Percentiles rank a stretch among this genome's conserved stretches.
Conservation (phyloP, 1,284 basidiomycete species). For the Ceratobasidium sp. region DNA sequence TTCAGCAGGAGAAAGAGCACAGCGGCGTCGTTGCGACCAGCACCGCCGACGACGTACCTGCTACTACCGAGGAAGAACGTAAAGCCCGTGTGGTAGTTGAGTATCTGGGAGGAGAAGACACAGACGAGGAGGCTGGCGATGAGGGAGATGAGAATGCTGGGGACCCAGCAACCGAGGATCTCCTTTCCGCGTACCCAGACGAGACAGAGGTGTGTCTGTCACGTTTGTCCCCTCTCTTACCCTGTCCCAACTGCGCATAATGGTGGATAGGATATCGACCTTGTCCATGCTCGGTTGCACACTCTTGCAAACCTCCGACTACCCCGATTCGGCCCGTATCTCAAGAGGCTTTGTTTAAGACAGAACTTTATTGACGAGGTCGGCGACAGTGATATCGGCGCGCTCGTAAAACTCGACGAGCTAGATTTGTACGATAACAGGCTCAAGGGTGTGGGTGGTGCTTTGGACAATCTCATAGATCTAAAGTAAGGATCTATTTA, state of each 20-base stretch:
- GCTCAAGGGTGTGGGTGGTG: conserved; percentile 73
- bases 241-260: conserved; percentile 15
- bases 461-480: conserved; percentile 65
- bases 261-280: conserved; percentile 78
- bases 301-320: conserved; percentile 64
- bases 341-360: conserved; percentile 83
- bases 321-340: conserved; percentile 69
- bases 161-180: conserved; percentile 49
- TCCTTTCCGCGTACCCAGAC: conserved; percentile 61
- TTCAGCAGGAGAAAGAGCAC: neutral
- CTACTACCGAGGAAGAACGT: conserved; percentile 3
- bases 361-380: conserved; percentile 85
- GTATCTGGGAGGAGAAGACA: conserved; percentile 40
- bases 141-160: conserved; percentile 52
- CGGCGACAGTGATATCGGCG: conserved; percentile 68
- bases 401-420: conserved; percentile 79
- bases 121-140: conserved; percentile 50
- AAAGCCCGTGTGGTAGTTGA: conserved; percentile 38
- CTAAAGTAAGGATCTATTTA: conserved; percentile 66
- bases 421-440: conserved; percentile 97
- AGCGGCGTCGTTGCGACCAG: neutral
- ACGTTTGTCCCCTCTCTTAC: conserved; percentile 19
- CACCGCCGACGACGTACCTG: neutral
- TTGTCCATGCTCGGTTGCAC: conserved; percentile 81
- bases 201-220: conserved; percentile 66